Evolutionary conservation across 2,329 filamentous ascomycete genomes (phyloP).

Genomic region (Xylariaceae sp.): DNA sequence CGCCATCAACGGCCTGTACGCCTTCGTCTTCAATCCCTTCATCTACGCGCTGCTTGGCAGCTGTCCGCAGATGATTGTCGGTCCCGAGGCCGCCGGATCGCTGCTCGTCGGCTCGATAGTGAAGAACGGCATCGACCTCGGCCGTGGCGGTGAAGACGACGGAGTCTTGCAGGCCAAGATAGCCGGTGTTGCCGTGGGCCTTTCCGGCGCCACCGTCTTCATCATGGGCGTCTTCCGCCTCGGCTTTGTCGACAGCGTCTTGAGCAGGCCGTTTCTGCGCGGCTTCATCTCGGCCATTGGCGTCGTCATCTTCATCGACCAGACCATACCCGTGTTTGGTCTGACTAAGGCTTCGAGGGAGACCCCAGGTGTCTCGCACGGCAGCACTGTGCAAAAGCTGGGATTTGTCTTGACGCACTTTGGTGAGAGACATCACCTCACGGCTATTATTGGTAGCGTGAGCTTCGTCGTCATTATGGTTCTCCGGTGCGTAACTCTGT

Average conservation of each 20-base stretch:
- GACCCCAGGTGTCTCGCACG: constrained; percentile 60
- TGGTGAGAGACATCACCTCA: constrained; percentile 62
- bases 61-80: constrained; percentile 87
- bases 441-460: constrained; percentile 65
- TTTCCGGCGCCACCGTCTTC: constrained; percentile 85
- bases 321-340: constrained; percentile 85
- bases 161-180: constrained; percentile 67
- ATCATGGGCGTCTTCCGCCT: constrained; percentile 76
- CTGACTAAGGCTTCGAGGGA: constrained; percentile 59
- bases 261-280: constrained; percentile 84
- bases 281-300: constrained; percentile 98
- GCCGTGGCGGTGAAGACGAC: constrained; percentile 57
- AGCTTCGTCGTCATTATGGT: constrained; percentile 87
- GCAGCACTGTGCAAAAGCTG: constrained; percentile 80
- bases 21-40: constrained; percentile 86
- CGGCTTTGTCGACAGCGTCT: constrained; percentile 88
- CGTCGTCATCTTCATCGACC: constrained; percentile 91
- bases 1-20: constrained; percentile 87
- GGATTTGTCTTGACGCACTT: constrained; percentile 67
- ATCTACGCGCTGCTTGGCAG: constrained; percentile 88
- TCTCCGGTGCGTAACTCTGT: constrained; percentile 54
- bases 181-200: constrained; percentile 78
- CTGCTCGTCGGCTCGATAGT: constrained; percentile 84
- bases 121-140: constrained; percentile 64
- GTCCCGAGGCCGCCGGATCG: constrained; percentile 89